Base-by-base conservation (phyloP, 2,329 filamentous ascomycete genomes). In the Lasiodiplodia citricola region DNA sequence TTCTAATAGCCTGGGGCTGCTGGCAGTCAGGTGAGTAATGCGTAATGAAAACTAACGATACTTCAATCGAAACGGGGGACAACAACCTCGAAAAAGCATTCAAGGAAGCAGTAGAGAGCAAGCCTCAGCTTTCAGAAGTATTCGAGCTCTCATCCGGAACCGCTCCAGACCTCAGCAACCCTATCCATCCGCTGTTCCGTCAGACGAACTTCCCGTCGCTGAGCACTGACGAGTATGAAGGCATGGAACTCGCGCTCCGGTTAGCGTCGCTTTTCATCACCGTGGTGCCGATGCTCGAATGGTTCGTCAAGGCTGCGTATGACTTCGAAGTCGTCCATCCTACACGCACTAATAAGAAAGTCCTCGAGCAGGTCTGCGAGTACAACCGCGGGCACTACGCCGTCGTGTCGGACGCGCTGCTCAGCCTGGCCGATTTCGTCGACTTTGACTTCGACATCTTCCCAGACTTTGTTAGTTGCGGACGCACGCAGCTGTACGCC, bases 231-330 rank as follows among this genome's bases (percentile, higher is more conserved):
- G 63, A 63, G 38, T 69, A 69, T 21, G 35, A 51, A 3, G 51
- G n/a, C 5, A 21, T 69, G 16, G 16, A 6, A 18, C 68, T 63
- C 7, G 50, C 47, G 2, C 50, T 69, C 13, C 62, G 47, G 21
- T 50, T 69, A 3, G 68, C 68, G 25, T 63, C 64, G 16, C n/a
- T 41, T 2, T 57, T 67, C n/a, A 21, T 69, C 21, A 38, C 56
- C 10, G 50, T n/a, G 18, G 56, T 64, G 2, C 16, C 35, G 6
- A 21, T 69, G 21, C 56, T 69, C 18, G 31, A 64, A 21, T 69
- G 68, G 68, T 69, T 57, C 56, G 37, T 68, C 4, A 65, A 69
- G n/a, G 56, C 64, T 13, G 50, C 55, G 5, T 67, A 50, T 18
- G 67, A 38, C 18, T 25, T 57, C 37, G 38, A 37, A 38, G 8